Percentiles rank a stretch among this genome's conserved stretches.
Conservation (phyloP, 2,329 filamentous ascomycete species). For the Fusarium aywerte region DNA sequence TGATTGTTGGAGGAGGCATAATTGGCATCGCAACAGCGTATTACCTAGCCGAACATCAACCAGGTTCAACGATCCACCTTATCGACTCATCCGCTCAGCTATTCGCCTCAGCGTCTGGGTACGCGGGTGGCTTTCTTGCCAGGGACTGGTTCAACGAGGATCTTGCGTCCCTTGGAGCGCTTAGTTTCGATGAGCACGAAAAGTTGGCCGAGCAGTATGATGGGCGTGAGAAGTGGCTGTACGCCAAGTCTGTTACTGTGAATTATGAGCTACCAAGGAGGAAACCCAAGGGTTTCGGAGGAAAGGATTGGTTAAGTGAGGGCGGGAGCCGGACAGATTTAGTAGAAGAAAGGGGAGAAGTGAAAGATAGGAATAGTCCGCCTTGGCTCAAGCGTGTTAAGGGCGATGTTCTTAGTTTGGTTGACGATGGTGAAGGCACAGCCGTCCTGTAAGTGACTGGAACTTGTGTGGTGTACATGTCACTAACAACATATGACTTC, state of each 20-base stretch:
- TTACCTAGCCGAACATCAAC: slow-evolving; percentile 68
- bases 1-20: slow-evolving; percentile 76
- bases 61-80: slow-evolving; percentile 57
- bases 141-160: slow-evolving; percentile 75
- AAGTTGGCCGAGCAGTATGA: slow-evolving; percentile 68
- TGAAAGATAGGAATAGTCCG: slow-evolving; percentile 49
- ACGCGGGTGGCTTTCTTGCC: slow-evolving; percentile 78
- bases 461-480: not conserved
- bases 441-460: slow-evolving; percentile 69
- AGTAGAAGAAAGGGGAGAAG: slow-evolving; percentile 53
- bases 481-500: slow-evolving; percentile 10
- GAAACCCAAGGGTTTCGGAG: slow-evolving; percentile 54
- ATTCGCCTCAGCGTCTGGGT: slow-evolving; percentile 79
- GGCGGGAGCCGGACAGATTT: slow-evolving; percentile 69
- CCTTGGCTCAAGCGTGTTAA: slow-evolving; percentile 53
- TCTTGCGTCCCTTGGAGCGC: slow-evolving; percentile 67
- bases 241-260: slow-evolving; percentile 66
- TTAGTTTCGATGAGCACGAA: slow-evolving; percentile 77
- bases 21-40: slow-evolving; percentile 78
- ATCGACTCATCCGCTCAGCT: slow-evolving; percentile 63
- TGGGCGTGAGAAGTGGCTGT: slow-evolving; percentile 65
- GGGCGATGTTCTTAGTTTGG: slow-evolving; percentile 68
- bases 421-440: slow-evolving; percentile 68
- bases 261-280: slow-evolving; percentile 57
- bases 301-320: slow-evolving; percentile 73